A percentile compares a stretch with the other conserved stretches of the same genome.
Evolutionary conservation across 805 yeast species (phyloP).

Genomic region (Kuraishia hungarica): DNA sequence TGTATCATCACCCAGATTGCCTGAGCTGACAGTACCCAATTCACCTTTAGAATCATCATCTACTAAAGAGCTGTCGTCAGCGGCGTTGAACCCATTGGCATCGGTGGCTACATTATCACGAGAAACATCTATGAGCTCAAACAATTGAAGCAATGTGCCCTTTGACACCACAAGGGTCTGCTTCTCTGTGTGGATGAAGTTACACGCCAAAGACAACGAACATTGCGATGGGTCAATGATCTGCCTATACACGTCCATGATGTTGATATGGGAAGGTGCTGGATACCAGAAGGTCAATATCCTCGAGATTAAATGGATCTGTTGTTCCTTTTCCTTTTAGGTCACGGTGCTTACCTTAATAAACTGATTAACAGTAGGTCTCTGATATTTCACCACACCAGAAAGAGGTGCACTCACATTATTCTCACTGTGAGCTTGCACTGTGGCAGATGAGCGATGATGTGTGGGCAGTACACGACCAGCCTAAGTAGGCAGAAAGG

Average conservation of each 20-base stretch:
- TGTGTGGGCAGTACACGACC: too few species aligned
- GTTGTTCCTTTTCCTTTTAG: too few species aligned
- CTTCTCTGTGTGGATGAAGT: conserved; percentile 25
- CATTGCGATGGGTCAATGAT: conserved; percentile 71
- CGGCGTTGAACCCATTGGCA: too few species aligned
- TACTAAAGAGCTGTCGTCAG: background rate
- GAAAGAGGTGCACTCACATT: too few species aligned
- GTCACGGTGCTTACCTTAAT: too few species aligned
- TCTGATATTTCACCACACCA: too few species aligned
- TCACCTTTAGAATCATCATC: conserved; percentile 9
- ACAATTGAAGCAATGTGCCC: conserved; percentile 62
- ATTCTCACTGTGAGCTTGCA: background rate
- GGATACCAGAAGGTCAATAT: too few species aligned
- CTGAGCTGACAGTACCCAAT: conserved; percentile 7
- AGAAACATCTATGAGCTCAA: conserved; percentile 25
- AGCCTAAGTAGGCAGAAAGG: background rate
- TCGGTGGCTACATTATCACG: background rate
- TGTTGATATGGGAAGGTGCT: background rate
- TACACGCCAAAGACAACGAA: conserved; percentile 46
- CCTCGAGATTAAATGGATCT: too few species aligned
- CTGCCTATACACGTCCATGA: conserved; percentile 76
- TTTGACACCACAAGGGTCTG: conserved; percentile 62
- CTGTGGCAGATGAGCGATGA: background rate
- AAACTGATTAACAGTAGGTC: too few species aligned
- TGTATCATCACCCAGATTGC: conserved; percentile 12